phyloP scores from a whole-genome alignment of 1,284 basidiomycete genomes.

The Boletellus deceptivus region DNA sequence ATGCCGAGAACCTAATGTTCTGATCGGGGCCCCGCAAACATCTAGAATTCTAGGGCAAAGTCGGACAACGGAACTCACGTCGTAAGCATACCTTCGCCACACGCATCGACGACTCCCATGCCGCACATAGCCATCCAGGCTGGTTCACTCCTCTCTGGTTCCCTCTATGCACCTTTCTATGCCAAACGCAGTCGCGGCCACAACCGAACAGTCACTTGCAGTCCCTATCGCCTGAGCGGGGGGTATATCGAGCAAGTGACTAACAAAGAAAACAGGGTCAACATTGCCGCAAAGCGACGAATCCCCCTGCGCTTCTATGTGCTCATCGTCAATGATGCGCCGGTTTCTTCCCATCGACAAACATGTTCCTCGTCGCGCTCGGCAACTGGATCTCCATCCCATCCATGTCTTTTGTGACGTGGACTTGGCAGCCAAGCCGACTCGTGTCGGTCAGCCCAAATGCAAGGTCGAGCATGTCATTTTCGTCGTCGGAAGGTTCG shows the following conservation, averaged over 20 bases:
- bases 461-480: slow-evolving; percentile 98
- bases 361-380: slow-evolving; percentile 95
- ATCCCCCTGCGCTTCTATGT: neutral
- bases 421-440: slow-evolving; percentile 80
- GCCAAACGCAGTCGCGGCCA: neutral
- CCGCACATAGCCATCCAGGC: neutral
- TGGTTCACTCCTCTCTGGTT: neutral
- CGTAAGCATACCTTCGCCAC: neutral
- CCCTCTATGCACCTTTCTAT: neutral
- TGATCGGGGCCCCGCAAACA: no score
- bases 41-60: no score
- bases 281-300: neutral
- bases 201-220: neutral
- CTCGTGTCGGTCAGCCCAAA: slow-evolving; percentile 96
- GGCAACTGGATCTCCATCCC: slow-evolving; percentile 88
- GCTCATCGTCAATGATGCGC: slow-evolving; percentile 41
- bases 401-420: slow-evolving; percentile 79
- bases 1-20: no score
- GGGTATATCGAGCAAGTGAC: slow-evolving; percentile 11
- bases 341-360: slow-evolving; percentile 74
- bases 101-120: no score
- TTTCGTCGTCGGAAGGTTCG: slow-evolving; percentile 96
- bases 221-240: slow-evolving; percentile 8
- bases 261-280: slow-evolving; percentile 4
- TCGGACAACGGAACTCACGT: no score